phyloP scores from a whole-genome alignment of 108 stramenopile species.

The Hondaea fermentalgiana region DNA sequence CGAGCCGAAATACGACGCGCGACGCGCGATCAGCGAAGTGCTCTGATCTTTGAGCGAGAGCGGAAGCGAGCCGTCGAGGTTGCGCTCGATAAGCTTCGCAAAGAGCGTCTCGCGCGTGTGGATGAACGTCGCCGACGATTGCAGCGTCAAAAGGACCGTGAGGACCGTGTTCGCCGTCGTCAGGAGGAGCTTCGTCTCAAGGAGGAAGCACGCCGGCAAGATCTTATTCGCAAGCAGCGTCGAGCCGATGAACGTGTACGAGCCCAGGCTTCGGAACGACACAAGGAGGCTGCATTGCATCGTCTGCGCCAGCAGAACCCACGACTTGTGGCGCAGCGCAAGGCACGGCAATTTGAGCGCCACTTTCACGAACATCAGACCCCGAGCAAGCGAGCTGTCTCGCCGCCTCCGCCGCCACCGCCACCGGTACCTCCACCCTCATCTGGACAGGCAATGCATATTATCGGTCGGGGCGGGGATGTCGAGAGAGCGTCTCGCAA shows the following conservation, averaged over 20 bases:
- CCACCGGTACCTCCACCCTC: neutral
- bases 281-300: neutral
- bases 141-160: neutral
- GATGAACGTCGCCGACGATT: neutral
- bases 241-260: neutral
- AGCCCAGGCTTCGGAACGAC: neutral
- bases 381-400: neutral
- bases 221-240: neutral
- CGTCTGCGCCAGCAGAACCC: neutral
- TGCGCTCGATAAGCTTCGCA: conserved; percentile 30
- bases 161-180: neutral
- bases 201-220: neutral
- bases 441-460: neutral
- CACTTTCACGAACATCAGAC: neutral
- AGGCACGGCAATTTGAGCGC: neutral
- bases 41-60: conserved; percentile 37
- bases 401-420: neutral
- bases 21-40: conserved; percentile 26
- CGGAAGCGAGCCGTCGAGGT: conserved; percentile 26
- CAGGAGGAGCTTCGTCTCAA: neutral
- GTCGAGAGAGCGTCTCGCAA: too few relatives aligned
- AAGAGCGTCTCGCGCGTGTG: conserved; percentile 18
- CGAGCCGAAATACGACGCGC: neutral
- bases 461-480: too few relatives aligned
- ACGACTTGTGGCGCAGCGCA: neutral